Percentiles rank a stretch among this genome's conserved stretches.
Evolutionary conservation across 495 filamentous ascomycete species (phyloP).

Genomic region (Saxispiralis lemnorum): DNA sequence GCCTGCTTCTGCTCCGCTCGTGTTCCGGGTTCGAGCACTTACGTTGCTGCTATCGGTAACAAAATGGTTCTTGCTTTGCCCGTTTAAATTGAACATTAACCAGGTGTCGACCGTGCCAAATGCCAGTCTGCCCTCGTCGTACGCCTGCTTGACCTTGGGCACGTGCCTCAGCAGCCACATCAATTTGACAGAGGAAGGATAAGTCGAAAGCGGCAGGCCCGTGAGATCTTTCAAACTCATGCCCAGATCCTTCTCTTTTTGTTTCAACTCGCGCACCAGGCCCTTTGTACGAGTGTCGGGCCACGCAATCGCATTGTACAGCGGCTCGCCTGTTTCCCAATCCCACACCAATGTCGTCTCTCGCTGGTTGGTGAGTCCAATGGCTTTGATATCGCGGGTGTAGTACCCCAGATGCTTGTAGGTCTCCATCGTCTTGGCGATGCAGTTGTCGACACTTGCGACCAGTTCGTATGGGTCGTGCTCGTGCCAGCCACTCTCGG

Average conservation of each 20-base stretch:
- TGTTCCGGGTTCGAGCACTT: too few relatives aligned
- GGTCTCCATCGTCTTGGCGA: slow-evolving; percentile 27
- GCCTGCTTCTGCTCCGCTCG: too few relatives aligned
- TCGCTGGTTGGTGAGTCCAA: slow-evolving; percentile 89
- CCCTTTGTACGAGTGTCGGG: slow-evolving; percentile 71
- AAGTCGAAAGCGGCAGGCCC: slow-evolving; percentile 80
- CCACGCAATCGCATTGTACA: slow-evolving; percentile 88
- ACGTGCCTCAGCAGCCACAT: slow-evolving; percentile 69
- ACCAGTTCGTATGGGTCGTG: slow-evolving; percentile 75
- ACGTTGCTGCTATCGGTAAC: slow-evolving; percentile 78
- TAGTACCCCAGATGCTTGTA: slow-evolving; percentile 37
- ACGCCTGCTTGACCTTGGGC: slow-evolving; percentile 52
- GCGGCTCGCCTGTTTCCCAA: slow-evolving; percentile 61
- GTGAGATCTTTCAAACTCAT: slow-evolving; percentile 58
- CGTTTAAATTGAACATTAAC: slow-evolving; percentile 80
- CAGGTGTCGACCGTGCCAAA: slow-evolving; percentile 93
- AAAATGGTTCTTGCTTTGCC: slow-evolving; percentile 46
- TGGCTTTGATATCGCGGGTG: slow-evolving; percentile 55
- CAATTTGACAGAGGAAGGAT: slow-evolving; percentile 80
- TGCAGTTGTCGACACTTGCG: slow-evolving; percentile 63
- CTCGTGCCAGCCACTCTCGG: slow-evolving; percentile 69
- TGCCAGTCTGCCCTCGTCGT: slow-evolving; percentile 60
- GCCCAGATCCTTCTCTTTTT: slow-evolving; percentile 32
- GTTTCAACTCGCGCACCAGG: slow-evolving; percentile 68
- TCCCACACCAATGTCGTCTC: slow-evolving; percentile 92